Base-by-base conservation (phyloP, 176 grass and related monocot species). In the Hordeum marinum region DNA sequence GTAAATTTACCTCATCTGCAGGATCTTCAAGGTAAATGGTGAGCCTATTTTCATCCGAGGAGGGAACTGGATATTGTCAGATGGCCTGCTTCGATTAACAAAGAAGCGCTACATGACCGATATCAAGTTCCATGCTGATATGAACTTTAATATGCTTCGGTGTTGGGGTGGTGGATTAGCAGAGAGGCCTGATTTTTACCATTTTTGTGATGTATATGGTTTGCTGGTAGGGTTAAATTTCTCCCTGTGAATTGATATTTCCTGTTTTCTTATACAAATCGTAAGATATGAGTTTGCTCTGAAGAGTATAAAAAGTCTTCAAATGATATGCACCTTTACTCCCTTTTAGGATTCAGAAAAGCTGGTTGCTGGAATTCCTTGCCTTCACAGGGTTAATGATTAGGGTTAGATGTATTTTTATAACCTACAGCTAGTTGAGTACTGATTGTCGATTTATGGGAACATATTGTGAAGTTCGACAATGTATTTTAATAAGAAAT, bases 41-140 rank as follows among this genome's bases (percentile, higher is more conserved):
- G 82, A 98, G 73, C 89, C 72, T 85, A 24, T 98, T 90, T 98
- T 98, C 73, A 92, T 98, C 41, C 86, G 96, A 92, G 96, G 96
- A 58, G 96, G 96, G 76, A 98, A 98, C 55, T 98, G 96, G 96
- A 95, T 98, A 92, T 82, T 96, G 77, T 98, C 96, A 60, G 96
- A 98, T 95, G 90, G 96, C 23, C 82, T 98, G 29, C 82, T 98
- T 86, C 83, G 91, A 46, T 85, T 98, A 80, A 86, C 96, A 85
- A 96, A 95, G 77, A 79, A 89, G 75, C 83, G 96, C 54, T 98
- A 98, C 77, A 95, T 94, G 91, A 85, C 89, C 0, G 96, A 98
- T 73, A 98, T 98, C 27, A 96, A 94, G 76, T 98, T 98, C 41
- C 96, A 98, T 2, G 87, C 93, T 72, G 93, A 95, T 79, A 98